Percentiles rank a stretch among this genome's conserved stretches.
Evolutionary conservation across 228 moss, liverwort and hornwort species (phyloP).

Genomic region (Sphagnum fallax): DNA sequence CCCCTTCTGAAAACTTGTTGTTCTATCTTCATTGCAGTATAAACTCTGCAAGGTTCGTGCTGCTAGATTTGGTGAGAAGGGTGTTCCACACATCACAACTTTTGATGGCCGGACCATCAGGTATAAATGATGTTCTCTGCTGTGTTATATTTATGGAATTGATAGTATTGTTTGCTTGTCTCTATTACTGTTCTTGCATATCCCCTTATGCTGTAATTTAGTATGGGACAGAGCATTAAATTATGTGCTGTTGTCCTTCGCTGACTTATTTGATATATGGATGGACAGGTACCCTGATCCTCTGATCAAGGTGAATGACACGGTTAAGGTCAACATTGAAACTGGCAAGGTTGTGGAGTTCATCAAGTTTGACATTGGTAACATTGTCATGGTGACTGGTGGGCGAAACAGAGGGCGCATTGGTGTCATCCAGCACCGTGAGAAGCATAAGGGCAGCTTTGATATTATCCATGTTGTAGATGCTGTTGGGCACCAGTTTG

Average conservation of each 20-base stretch:
- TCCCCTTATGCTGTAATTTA: too few relatives aligned
- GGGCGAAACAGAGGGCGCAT: conserved; percentile 60
- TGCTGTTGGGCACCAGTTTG: conserved; percentile 43
- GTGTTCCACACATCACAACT: conserved; percentile 83
- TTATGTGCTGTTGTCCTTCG: too few relatives aligned
- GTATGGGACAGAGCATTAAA: too few relatives aligned
- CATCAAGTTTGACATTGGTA: conserved; percentile 86
- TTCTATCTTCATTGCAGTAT: conserved; percentile 34
- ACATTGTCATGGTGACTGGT: conserved; percentile 86
- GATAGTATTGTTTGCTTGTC: too few relatives aligned
- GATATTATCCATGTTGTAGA: conserved; percentile 68
- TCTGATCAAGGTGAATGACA: conserved; percentile 85
- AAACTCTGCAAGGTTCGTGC: conserved; percentile 92
- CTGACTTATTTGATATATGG: too few relatives aligned
- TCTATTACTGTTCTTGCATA: too few relatives aligned
- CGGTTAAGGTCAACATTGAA: conserved; percentile 78
- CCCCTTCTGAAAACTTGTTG: too few relatives aligned
- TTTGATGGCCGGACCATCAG: conserved; percentile 88
- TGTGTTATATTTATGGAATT: too few relatives aligned
- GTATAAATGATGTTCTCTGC: conserved; percentile 2
- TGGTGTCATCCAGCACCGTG: conserved; percentile 58
- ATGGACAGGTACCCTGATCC: conserved; percentile 73
- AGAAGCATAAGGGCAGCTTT: conserved; percentile 72
- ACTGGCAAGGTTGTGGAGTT: conserved; percentile 88
- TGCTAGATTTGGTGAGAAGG: conserved; percentile 83